Evolutionary conservation across 768 basidiomycete genomes (phyloP).

Genomic region (Mycena indigotica): DNA sequence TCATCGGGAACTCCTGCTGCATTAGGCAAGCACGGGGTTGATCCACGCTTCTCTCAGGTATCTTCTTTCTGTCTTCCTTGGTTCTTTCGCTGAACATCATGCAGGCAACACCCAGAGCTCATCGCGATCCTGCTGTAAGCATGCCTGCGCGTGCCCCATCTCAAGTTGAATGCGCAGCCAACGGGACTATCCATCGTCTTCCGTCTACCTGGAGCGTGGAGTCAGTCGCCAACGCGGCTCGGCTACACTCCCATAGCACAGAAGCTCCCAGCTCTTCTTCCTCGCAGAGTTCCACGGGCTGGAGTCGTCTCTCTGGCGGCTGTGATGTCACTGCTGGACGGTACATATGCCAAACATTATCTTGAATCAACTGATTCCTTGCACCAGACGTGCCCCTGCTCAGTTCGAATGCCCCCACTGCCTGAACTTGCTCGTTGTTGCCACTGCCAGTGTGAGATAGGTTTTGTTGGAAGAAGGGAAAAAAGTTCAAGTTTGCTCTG

Average conservation of each 20-base stretch:
- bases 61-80: no score
- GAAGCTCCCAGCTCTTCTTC: background rate
- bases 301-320: background rate
- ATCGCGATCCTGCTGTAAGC: background rate
- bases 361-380: background rate
- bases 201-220: background rate
- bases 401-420: background rate
- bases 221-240: background rate
- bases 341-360: background rate
- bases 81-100: no score
- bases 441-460: background rate
- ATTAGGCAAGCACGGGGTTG: no score
- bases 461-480: background rate
- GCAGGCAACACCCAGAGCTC: slow-evolving; percentile 46
- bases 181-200: background rate
- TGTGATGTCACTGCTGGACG: background rate
- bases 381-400: background rate
- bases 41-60: no score
- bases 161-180: no score
- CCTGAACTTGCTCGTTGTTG: background rate
- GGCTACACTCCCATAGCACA: background rate
- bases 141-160: background rate
- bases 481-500: background rate
- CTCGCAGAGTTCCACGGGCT: background rate
- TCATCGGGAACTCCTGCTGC: no score